These are phyloP conservation scores for Allodekkera sacchari DNA, from an alignment of 805 yeast species.

Conservation along the genomic window DNA sequence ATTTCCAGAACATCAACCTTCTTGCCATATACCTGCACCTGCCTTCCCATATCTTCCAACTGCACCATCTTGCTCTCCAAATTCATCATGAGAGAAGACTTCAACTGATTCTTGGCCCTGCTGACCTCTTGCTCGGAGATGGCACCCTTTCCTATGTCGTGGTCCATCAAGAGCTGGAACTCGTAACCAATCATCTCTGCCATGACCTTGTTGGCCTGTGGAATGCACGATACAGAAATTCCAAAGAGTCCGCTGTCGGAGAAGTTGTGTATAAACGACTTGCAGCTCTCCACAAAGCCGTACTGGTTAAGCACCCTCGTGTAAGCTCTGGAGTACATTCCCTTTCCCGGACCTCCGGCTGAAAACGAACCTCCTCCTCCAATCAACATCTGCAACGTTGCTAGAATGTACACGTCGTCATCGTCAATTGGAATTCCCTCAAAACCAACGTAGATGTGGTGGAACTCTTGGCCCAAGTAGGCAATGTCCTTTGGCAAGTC, in stretches of 20 bases:
- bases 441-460: constrained; percentile 79
- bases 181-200: constrained; percentile 72
- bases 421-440: constrained; percentile 79
- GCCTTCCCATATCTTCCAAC: constrained; percentile 92
- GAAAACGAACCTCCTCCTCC: constrained; percentile 98
- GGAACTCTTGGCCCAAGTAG: constrained; percentile 62
- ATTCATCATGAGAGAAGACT: constrained; percentile 84
- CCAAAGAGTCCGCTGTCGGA: constrained; percentile 90
- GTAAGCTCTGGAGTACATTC: constrained; percentile 92
- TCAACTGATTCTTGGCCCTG: constrained; percentile 88
- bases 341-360: constrained; percentile 99
- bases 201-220: constrained; percentile 77
- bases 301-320: constrained; percentile 86
- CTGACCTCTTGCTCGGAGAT: constrained; percentile 64
- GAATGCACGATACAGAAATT: constrained; percentile 73
- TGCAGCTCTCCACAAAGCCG: constrained; percentile 84
- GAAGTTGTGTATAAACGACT: constrained; percentile 83
- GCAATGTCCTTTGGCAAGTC: constrained; percentile 52
- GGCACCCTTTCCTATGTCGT: constrained; percentile 44
- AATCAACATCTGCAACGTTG: constrained; percentile 78
- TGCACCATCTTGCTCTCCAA: constrained; percentile 90
- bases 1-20: constrained; percentile 72
- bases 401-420: constrained; percentile 85
- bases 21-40: constrained; percentile 75
- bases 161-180: constrained; percentile 36